A percentile compares a stretch with the other conserved stretches of the same genome.
Evolutionary conservation across 352 stramenopile genomes (phyloP).

Genomic region (Globisporangium megalacanthum): DNA sequence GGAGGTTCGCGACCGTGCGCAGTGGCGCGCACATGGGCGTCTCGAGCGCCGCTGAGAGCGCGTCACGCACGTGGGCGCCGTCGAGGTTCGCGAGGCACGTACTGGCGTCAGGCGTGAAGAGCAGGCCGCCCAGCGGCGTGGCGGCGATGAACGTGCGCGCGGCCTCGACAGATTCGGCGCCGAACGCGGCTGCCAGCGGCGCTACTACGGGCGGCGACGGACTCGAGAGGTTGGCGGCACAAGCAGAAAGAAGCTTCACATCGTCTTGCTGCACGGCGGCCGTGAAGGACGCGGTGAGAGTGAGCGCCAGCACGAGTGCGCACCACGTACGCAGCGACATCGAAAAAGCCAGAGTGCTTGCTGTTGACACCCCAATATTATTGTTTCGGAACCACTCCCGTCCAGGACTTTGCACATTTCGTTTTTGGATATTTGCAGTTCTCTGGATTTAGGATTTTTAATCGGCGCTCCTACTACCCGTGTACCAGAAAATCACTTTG

Average conservation of each 20-base stretch:
- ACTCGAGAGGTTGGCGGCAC: conserved; percentile 17
- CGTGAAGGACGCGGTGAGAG: not conserved
- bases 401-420: no score
- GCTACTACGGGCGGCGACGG: conserved; percentile 20
- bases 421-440: no score
- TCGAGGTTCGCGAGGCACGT: conserved; percentile 61
- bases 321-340: not conserved
- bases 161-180: conserved; percentile 11
- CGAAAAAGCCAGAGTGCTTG: no score
- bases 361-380: no score
- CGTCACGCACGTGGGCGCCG: conserved; percentile 34
- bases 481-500: no score
- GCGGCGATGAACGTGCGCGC: conserved; percentile 21
- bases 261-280: not conserved
- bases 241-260: conserved; percentile 14
- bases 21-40: conserved; percentile 32
- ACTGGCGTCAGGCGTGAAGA: conserved; percentile 35
- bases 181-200: conserved; percentile 15
- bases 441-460: no score
- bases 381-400: no score
- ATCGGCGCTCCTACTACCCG: no score
- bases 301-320: not conserved
- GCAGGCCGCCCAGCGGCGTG: conserved; percentile 27
- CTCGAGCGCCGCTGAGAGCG: conserved; percentile 24
- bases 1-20: conserved; percentile 26